Conservation (phyloP, 495 filamentous ascomycete species). For the Opeltia flavorubescens region DNA sequence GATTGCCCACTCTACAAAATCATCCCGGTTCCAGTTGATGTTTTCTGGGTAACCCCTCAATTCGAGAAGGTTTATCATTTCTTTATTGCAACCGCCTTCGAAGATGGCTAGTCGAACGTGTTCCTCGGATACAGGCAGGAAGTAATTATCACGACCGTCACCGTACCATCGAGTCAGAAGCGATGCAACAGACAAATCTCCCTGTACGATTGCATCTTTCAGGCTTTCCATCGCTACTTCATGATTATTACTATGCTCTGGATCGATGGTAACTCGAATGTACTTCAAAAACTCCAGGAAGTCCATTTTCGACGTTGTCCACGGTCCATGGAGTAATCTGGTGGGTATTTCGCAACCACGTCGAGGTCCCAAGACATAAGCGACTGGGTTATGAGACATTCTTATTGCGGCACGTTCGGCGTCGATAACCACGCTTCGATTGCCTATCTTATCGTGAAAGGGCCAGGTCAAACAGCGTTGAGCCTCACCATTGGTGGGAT, state of each 20-base stretch:
- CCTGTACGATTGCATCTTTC: conserved; percentile 7
- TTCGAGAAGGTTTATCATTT: conserved; percentile 1
- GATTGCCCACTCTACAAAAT: conserved; percentile 4
- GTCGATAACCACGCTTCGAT: not conserved
- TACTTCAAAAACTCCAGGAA: conserved; percentile 24
- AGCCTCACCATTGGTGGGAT: not conserved
- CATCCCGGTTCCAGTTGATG: not conserved
- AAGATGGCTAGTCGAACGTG: conserved; percentile 10
- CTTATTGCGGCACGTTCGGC: not conserved
- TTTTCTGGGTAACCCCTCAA: no score
- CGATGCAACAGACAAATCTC: not conserved
- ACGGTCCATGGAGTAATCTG: conserved; percentile 27
- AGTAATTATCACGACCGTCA: not conserved
- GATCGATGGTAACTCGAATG: conserved; percentile 3
- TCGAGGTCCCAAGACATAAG: not conserved
- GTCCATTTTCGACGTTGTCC: conserved; percentile 27
- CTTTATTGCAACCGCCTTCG: conserved; percentile 5
- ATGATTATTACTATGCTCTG: conserved; percentile 4
- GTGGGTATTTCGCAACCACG: conserved; percentile 6
- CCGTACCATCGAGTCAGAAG: not conserved
- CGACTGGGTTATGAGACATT: not conserved
- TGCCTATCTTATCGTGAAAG: not conserved
- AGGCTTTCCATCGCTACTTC: conserved; percentile 12
- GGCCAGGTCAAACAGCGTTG: not conserved
- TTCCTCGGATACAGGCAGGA: conserved; percentile 3